Evolutionary conservation across 257 asterid species (phyloP).

Genomic region (Haberlea rhodopensis): DNA sequence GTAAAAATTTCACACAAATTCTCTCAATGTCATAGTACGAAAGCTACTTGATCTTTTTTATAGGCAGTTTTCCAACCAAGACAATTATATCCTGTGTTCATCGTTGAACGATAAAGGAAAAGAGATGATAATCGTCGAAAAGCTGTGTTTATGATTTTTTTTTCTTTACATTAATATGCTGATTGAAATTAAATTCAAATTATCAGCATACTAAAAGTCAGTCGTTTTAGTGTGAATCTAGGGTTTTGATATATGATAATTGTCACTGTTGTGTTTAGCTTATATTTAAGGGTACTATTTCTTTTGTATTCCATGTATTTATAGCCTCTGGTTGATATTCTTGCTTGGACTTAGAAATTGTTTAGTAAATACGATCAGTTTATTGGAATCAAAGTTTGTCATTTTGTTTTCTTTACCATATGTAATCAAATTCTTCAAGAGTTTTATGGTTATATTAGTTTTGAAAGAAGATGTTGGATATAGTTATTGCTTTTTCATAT

Average conservation of each 20-base stretch:
- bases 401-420: background rate
- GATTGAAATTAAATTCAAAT: background rate
- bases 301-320: background rate
- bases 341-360: background rate
- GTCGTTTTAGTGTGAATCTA: background rate
- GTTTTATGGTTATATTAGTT: background rate
- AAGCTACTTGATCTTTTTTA: background rate
- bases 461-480: background rate
- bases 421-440: background rate
- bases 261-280: background rate
- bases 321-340: background rate
- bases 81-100: background rate
- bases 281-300: background rate
- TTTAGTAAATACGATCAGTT: background rate
- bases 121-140: background rate
- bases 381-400: background rate
- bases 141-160: too few relatives aligned
- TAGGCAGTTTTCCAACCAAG: background rate
- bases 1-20: background rate
- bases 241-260: background rate
- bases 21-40: too few relatives aligned
- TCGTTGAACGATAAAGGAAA: background rate
- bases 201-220: background rate
- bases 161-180: background rate
- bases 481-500: background rate